A percentile compares a stretch with the other conserved stretches of the same genome.
phyloP scores from a whole-genome alignment of 805 yeast species.

The Candida chilensis region DNA sequence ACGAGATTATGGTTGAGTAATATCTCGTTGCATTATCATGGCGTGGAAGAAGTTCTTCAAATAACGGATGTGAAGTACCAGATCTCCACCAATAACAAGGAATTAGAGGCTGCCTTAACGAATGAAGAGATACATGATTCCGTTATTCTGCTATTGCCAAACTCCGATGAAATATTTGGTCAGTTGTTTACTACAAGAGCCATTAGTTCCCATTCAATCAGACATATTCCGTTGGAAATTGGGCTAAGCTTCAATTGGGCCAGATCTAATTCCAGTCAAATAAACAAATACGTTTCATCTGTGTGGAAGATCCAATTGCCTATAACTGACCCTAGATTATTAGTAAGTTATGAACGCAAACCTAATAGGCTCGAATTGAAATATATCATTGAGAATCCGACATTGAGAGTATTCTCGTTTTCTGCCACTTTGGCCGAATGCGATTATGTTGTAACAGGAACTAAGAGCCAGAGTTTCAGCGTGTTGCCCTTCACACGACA shows the following conservation, averaged over 20 bases:
- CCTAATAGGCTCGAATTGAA: slow-evolving; percentile 17
- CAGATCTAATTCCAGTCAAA: slow-evolving; percentile 9
- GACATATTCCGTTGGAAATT: slow-evolving; percentile 22
- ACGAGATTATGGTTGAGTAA: slow-evolving; percentile 20
- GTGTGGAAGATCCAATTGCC: slow-evolving; percentile 50
- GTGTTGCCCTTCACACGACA: slow-evolving; percentile 57
- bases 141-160: too few species aligned
- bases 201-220: slow-evolving; percentile 24
- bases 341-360: slow-evolving; percentile 25
- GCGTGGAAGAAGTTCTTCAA: slow-evolving; percentile 4
- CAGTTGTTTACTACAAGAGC: slow-evolving; percentile 24
- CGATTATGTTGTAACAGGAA: slow-evolving; percentile 13
- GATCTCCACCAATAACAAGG: slow-evolving; percentile 13
- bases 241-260: slow-evolving; percentile 20
- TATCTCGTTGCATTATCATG: slow-evolving; percentile 4
- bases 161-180: slow-evolving; percentile 1
- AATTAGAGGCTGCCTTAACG: slow-evolving; percentile 11
- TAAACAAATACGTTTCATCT: slow-evolving; percentile 19
- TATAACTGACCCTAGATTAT: slow-evolving; percentile 60
- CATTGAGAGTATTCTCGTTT: slow-evolving; percentile 59
- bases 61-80: slow-evolving; percentile 5
- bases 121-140: slow-evolving; percentile 3
- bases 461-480: slow-evolving; percentile 28
- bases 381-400: slow-evolving; percentile 67
- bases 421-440: slow-evolving; percentile 33